phyloP scores from a whole-genome alignment of 2,329 filamentous ascomycete genomes.

The Chrysoporthe puriensis region DNA sequence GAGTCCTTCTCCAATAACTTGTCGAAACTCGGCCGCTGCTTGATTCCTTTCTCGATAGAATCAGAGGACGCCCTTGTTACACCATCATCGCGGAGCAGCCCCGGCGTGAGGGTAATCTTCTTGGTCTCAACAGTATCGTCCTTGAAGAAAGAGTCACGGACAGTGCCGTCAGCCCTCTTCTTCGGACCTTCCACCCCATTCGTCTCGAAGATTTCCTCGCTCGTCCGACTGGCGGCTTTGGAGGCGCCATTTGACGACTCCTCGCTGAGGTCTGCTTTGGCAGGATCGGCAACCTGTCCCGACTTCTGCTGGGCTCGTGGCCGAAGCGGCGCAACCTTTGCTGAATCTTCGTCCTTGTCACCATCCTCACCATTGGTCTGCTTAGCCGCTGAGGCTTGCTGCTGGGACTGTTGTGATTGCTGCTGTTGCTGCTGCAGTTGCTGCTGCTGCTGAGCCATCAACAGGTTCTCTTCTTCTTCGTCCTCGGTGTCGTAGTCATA shows the following conservation, averaged over 20 bases:
- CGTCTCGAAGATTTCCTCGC: slow-evolving; percentile 69
- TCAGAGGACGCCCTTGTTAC: slow-evolving; percentile 58
- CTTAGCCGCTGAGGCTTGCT: slow-evolving; percentile 34
- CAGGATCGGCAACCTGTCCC: slow-evolving; percentile 36
- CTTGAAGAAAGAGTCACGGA: slow-evolving; percentile 95
- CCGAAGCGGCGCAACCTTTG: slow-evolving; percentile 60
- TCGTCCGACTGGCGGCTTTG: slow-evolving; percentile 47
- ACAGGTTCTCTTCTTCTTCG: slow-evolving; percentile 57
- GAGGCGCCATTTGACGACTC: slow-evolving; percentile 35
- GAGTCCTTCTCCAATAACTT: slow-evolving; percentile 65
- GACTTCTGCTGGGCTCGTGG: slow-evolving; percentile 48
- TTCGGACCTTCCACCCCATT: slow-evolving; percentile 55
- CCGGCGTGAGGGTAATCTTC: slow-evolving; percentile 95
- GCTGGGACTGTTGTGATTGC: slow-evolving; percentile 33
- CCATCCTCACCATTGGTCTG: slow-evolving; percentile 38
- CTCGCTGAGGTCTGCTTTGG: slow-evolving; percentile 41
- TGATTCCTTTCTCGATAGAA: slow-evolving; percentile 50
- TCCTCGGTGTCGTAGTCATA: slow-evolving; percentile 55
- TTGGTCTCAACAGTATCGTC: slow-evolving; percentile 94
- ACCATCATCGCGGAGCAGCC: slow-evolving; percentile 82
- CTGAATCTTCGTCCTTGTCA: slow-evolving; percentile 51
- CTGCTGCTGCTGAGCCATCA: slow-evolving; percentile 38
- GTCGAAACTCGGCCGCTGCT: slow-evolving; percentile 71
- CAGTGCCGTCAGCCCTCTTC: slow-evolving; percentile 80
- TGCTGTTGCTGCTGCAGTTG: slow-evolving; percentile 38